A percentile compares a stretch with the other conserved stretches of the same genome.
phyloP scores from a whole-genome alignment of 2,329 filamentous ascomycete genomes.

The Septoria linicola region DNA sequence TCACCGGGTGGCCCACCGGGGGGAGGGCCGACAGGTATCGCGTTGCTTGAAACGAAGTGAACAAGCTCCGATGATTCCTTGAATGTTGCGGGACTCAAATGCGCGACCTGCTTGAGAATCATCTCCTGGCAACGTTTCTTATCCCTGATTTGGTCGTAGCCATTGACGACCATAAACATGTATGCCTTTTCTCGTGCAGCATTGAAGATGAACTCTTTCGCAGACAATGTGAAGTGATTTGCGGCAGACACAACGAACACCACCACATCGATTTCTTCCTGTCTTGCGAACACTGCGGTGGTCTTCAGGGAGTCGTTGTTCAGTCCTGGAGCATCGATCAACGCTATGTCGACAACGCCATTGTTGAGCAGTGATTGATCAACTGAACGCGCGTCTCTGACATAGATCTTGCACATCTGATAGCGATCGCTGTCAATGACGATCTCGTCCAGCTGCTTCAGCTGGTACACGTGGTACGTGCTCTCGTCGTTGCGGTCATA shows the following conservation, averaged over 20 bases:
- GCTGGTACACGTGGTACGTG: slow-evolving; percentile 82
- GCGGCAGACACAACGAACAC: slow-evolving; percentile 97
- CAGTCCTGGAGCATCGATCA: slow-evolving; percentile 93
- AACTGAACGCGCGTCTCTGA: slow-evolving; percentile 83
- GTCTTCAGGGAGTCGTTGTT: slow-evolving; percentile 97
- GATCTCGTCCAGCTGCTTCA: slow-evolving; percentile 80
- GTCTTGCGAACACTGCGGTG: slow-evolving; percentile 91
- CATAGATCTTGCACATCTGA: slow-evolving; percentile 94
- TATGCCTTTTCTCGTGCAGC: slow-evolving; percentile 97
- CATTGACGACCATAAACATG: slow-evolving; percentile 98
- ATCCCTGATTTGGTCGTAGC: slow-evolving; percentile 90
- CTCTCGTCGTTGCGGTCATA: slow-evolving; percentile 92
- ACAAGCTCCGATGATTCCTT: slow-evolving; percentile 92
- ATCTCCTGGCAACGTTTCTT: slow-evolving; percentile 87
- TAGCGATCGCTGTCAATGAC: slow-evolving; percentile 87
- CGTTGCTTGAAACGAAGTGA: slow-evolving; percentile 97
- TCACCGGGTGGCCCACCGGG: slow-evolving; percentile 56
- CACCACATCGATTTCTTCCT: slow-evolving; percentile 98
- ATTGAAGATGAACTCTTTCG: slow-evolving; percentile 96
- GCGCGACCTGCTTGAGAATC: slow-evolving; percentile 84
- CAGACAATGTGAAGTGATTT: slow-evolving; percentile 95
- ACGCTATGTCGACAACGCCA: slow-evolving; percentile 93
- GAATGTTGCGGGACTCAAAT: slow-evolving; percentile 85
- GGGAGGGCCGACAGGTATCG: slow-evolving; percentile 70
- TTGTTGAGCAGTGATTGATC: slow-evolving; percentile 96